A percentile compares a stretch with the other conserved stretches of the same genome.
Evolutionary conservation across 306 rosid genomes (phyloP).

Genomic region (Benincasa hispida): DNA sequence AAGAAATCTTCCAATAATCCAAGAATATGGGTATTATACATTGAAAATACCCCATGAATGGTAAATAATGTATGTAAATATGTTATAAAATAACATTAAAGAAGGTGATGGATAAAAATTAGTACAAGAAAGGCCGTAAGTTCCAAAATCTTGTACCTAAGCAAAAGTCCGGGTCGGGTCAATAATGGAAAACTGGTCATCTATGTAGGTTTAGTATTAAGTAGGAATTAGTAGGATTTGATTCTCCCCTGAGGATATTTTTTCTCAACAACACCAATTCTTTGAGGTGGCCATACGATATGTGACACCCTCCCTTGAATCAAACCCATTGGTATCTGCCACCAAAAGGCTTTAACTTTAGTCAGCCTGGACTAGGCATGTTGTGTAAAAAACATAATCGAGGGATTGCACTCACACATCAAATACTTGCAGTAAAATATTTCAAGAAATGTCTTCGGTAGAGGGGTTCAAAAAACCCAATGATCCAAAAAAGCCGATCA

Average conservation of each 20-base stretch:
- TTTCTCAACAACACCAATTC: slow-evolving; percentile 68
- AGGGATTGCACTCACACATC: background rate
- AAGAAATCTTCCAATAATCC: background rate
- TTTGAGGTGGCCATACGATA: slow-evolving; percentile 68
- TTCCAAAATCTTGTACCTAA: too few relatives aligned
- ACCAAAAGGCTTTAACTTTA: slow-evolving; percentile 14
- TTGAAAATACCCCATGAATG: slow-evolving; percentile 1
- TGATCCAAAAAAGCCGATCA: too few relatives aligned
- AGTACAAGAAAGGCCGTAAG: background rate
- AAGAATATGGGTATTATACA: background rate
- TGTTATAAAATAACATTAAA: background rate
- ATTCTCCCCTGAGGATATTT: slow-evolving; percentile 21
- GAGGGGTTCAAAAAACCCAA: too few relatives aligned
- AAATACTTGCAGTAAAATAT: background rate
- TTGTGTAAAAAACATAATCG: background rate
- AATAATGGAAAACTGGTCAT: background rate
- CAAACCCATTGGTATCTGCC: slow-evolving; percentile 77
- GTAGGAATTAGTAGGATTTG: slow-evolving; percentile 15
- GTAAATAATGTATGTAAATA: background rate
- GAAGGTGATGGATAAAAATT: background rate
- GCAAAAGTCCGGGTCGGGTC: too few relatives aligned
- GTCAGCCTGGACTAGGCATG: too few relatives aligned
- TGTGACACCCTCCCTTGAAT: slow-evolving; percentile 76
- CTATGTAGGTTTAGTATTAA: background rate
- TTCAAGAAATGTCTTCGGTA: too few relatives aligned